phyloP scores from a whole-genome alignment of 345 rosid species.

The Aquilaria malaccensis region DNA sequence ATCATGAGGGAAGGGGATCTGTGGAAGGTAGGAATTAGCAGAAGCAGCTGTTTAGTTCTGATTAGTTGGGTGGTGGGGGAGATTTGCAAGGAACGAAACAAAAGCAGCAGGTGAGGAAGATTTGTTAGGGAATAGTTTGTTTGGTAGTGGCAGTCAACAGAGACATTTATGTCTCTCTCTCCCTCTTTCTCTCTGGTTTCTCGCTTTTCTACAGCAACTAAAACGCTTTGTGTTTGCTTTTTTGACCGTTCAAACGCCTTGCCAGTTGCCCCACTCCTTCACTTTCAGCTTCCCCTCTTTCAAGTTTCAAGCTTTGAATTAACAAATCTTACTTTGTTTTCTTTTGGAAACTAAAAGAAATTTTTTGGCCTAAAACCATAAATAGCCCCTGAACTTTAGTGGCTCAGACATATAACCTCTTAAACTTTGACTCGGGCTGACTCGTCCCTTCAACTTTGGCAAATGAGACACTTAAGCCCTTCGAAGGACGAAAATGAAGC shows the following conservation, averaged over 20 bases:
- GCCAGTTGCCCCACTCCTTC: constrained; percentile 8
- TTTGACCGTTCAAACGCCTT: constrained; percentile 62
- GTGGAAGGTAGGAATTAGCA: background rate
- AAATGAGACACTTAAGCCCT: too few relatives aligned
- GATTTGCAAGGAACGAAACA: constrained; percentile 20
- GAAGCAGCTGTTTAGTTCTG: background rate
- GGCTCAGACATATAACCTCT: too few relatives aligned
- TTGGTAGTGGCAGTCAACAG: constrained; percentile 8
- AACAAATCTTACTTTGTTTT: background rate
- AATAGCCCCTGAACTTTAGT: too few relatives aligned
- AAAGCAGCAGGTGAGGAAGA: constrained; percentile 9
- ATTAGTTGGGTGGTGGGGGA: constrained; percentile 9
- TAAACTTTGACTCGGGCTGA: too few relatives aligned
- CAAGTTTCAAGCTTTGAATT: constrained; percentile 9
- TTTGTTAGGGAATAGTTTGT: too few relatives aligned
- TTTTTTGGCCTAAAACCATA: too few relatives aligned
- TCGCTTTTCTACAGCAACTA: constrained; percentile 6
- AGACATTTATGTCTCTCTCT: constrained; percentile 24
- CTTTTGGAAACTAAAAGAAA: background rate
- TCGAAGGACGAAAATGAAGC: too few relatives aligned
- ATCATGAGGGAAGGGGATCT: background rate
- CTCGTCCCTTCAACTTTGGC: too few relatives aligned
- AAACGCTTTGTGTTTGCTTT: constrained; percentile 14
- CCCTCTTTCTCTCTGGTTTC: background rate
- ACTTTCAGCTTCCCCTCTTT: constrained; percentile 20